Evolutionary conservation across 805 yeast species (phyloP).

Genomic region (Suhomyces vadensis): DNA sequence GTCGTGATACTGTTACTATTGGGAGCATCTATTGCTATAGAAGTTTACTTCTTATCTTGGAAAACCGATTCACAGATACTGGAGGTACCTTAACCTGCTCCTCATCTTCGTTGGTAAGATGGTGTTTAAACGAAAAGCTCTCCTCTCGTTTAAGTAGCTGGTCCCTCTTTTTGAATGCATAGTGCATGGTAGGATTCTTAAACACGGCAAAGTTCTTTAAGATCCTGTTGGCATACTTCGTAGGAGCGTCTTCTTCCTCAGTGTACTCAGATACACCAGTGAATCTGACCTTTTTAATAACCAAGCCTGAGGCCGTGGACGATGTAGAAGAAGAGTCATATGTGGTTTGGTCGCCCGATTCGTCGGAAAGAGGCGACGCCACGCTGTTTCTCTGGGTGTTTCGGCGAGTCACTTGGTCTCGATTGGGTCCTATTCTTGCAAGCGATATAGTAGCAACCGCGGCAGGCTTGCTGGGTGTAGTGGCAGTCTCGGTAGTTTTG

Average conservation of each 20-base stretch:
- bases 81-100: conserved; percentile 5
- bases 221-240: conserved; percentile 37
- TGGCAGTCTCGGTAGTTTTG: neutral
- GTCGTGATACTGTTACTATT: neutral
- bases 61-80: conserved; percentile 12
- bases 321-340: conserved; percentile 12
- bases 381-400: conserved; percentile 36
- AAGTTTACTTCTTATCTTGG: conserved; percentile 23
- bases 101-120: conserved; percentile 8
- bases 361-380: conserved; percentile 11
- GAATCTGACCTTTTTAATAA: conserved; percentile 49
- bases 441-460: conserved; percentile 1
- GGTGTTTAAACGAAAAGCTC: conserved; percentile 33
- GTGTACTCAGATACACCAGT: conserved; percentile 52
- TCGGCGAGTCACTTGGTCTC: conserved; percentile 28
- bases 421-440: conserved; percentile 10
- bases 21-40: conserved; percentile 9
- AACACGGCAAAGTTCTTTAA: conserved; percentile 42
- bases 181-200: conserved; percentile 11
- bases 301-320: conserved; percentile 9
- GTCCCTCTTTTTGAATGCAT: conserved; percentile 33
- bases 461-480: conserved; percentile 4
- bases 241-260: conserved; percentile 58
- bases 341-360: neutral
- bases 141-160: conserved; percentile 41